Conservation (phyloP, 768 basidiomycete species). For the Lactarius vividus region DNA sequence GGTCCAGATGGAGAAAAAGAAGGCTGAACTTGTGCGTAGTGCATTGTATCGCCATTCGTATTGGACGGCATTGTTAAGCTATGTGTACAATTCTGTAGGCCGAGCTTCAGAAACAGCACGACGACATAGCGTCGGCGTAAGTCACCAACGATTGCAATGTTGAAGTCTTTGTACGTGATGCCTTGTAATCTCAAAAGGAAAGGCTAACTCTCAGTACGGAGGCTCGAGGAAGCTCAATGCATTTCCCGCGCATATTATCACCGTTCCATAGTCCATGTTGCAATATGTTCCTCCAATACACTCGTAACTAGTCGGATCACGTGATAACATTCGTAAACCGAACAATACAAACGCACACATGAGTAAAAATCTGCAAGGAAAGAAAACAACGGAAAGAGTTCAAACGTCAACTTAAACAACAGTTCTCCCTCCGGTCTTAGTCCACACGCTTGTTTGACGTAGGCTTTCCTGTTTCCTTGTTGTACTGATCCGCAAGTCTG, state of each 20-base stretch:
- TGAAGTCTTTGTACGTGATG: background rate
- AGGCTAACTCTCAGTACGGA: background rate
- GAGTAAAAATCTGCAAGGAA: background rate
- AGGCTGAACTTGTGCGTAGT: slow-evolving; percentile 34
- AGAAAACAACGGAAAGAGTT: background rate
- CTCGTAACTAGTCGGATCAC: background rate
- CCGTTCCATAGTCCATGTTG: background rate
- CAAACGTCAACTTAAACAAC: background rate
- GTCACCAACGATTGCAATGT: background rate
- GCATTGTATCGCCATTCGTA: background rate
- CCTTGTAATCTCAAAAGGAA: background rate
- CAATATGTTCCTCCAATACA: background rate
- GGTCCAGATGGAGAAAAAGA: slow-evolving; percentile 34
- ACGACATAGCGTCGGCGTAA: slow-evolving; percentile 17
- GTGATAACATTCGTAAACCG: background rate
- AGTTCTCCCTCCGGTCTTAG: slow-evolving; percentile 32
- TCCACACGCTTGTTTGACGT: slow-evolving; percentile 65
- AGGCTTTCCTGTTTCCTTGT: slow-evolving; percentile 59
- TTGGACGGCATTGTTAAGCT: background rate
- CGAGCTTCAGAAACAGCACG: slow-evolving; percentile 35
- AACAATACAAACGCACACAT: no score
- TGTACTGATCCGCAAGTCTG: slow-evolving; percentile 75
- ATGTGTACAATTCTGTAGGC: slow-evolving; percentile 26
- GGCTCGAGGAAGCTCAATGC: background rate
- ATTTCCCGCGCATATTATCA: background rate